Base-by-base conservation (phyloP, 1,284 basidiomycete genomes). In the Cutaneotrichosporon daszewskae region DNA sequence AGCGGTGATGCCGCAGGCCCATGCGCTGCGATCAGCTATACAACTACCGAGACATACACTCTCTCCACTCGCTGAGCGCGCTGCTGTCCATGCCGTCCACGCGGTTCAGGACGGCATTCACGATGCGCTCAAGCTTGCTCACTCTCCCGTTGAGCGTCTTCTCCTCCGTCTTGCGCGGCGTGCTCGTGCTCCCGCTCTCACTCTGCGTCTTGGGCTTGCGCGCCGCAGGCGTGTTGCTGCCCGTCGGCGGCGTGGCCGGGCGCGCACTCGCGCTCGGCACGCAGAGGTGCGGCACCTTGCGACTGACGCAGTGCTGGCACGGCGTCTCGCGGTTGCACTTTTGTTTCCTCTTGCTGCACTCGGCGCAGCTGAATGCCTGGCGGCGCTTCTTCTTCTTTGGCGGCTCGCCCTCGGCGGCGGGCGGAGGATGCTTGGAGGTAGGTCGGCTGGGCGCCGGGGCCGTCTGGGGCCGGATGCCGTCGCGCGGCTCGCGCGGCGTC, bases 311-410 rank as follows among this genome's bases (percentile, higher is more conserved):
- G 40, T 69, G 66, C 34, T 67, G 64, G 40, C 66, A 69, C 8
- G 66, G 66, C 20, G 61, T 66, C 32, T 67, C 60, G n/a, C 66
- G 47, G 48, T 69, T 66, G 45, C 66, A 69, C 40, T 60, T 62
- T 32, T 69, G 66, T 42, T 69, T 69, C 29, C 66, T 51, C 39
- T 69, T 69, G 5, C 64, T 58, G 26, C 66, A 69, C 46, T 69
- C 64, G 10, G 61, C 62, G 38, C 66, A 69, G 4, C 55, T 56
- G 19, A 66, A 53, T 1, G 66, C 66, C 12, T 64, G 58, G 16
- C 66, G 40, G 14, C 65, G 40, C 40, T 69, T 69, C 54, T 69
- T 69, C 53, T 62, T 64, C 53, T 67, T 69, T n/a, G 54, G 53
- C 6, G 36, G 43, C 28, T 35, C 32, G 5, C 32, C 40, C 14